Evolutionary conservation across 192 early-diverging fungal species (phyloP).

Genomic region (Coemansia erecta): DNA sequence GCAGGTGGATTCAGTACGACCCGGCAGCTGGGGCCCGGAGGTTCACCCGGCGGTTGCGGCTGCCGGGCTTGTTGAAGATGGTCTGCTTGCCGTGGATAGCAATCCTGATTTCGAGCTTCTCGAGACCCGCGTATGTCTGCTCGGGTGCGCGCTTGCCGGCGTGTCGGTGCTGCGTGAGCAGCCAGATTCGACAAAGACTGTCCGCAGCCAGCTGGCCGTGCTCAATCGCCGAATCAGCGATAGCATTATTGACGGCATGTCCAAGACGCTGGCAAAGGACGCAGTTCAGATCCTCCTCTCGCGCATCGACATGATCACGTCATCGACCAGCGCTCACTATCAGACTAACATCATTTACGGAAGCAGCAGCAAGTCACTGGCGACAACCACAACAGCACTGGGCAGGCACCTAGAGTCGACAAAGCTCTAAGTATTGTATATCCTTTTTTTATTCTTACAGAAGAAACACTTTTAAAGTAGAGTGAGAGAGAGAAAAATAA

Average conservation of each 20-base stretch:
- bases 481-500: neutral
- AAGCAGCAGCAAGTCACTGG: neutral
- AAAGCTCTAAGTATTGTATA: neutral
- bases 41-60: constrained; percentile 5
- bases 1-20: neutral
- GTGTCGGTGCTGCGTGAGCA: constrained; percentile 25
- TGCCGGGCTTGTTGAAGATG: constrained; percentile 25
- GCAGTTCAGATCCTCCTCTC: constrained; percentile 37
- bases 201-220: constrained; percentile 20
- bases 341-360: constrained; percentile 6
- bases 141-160: constrained; percentile 34
- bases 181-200: constrained; percentile 8
- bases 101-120: constrained; percentile 23
- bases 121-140: constrained; percentile 27
- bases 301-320: constrained; percentile 27
- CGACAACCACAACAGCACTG: neutral
- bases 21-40: neutral
- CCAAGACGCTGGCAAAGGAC: constrained; percentile 51
- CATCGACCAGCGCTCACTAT: constrained; percentile 10
- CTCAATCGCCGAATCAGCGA: constrained; percentile 38
- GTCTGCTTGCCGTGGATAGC: constrained; percentile 15
- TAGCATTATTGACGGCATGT: constrained; percentile 26
- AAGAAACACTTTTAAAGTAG: neutral
- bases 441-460: neutral
- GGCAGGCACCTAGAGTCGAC: neutral